phyloP scores from a whole-genome alignment of 495 filamentous ascomycete genomes.

The Daldinia grandis region DNA sequence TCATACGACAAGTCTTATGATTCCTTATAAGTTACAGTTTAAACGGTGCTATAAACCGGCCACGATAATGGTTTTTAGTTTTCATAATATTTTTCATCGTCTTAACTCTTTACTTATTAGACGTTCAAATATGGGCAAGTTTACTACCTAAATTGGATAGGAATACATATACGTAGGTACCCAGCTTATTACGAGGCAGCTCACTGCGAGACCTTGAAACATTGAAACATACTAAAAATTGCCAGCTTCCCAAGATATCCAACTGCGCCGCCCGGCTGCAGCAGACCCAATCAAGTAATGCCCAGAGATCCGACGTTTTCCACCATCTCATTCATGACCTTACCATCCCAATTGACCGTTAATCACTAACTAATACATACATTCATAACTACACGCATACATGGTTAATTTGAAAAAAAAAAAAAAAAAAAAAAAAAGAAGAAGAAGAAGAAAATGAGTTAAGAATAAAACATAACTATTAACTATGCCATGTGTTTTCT shows the following conservation, averaged over 20 bases:
- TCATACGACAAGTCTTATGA: background rate
- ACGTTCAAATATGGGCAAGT: background rate
- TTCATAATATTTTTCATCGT: background rate
- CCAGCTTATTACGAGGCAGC: background rate
- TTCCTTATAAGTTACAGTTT: background rate
- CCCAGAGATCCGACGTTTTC: conserved; percentile 7
- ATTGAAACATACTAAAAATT: conserved; percentile 40
- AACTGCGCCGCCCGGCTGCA: conserved; percentile 31
- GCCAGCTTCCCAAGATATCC: conserved; percentile 39
- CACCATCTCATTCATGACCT: conserved; percentile 5
- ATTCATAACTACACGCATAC: background rate
- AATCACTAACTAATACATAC: conserved; percentile 15
- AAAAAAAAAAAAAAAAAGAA: background rate
- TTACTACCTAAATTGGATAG: background rate
- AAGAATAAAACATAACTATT: background rate
- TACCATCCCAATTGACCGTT: background rate
- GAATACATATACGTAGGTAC: background rate
- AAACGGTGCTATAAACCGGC: background rate
- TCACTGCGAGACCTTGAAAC: conserved; percentile 36
- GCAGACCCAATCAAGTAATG: conserved; percentile 10
- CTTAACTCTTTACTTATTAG: background rate
- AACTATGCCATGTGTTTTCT: background rate
- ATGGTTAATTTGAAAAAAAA: background rate
- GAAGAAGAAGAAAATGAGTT: background rate
- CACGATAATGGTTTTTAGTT: background rate